Conservation (phyloP, 176 grass and related monocot genomes). For the Stipa capillata region DNA sequence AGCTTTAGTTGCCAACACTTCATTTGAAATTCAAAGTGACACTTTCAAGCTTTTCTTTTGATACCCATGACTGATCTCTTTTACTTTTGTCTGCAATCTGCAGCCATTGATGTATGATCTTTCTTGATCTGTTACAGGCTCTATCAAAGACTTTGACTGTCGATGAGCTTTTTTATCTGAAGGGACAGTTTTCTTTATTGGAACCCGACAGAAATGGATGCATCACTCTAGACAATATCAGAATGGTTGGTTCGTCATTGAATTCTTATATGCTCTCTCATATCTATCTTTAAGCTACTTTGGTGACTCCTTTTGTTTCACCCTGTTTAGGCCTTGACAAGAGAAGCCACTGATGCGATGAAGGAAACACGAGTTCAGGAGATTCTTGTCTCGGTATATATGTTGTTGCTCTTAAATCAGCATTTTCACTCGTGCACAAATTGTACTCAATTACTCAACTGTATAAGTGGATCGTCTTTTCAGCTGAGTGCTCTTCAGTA, state of each 20-base stretch:
- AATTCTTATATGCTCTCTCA: background rate
- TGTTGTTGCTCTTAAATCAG: background rate
- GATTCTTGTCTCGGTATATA: conserved; percentile 54
- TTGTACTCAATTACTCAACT: background rate
- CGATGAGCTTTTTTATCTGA: conserved; percentile 78
- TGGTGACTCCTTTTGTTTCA: background rate
- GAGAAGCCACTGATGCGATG: conserved; percentile 76
- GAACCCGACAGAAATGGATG: conserved; percentile 69
- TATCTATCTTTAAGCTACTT: background rate
- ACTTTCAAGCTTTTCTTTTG: background rate
- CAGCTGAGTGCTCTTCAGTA: conserved; percentile 75
- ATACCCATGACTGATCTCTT: background rate
- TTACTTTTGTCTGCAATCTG: conserved; percentile 2
- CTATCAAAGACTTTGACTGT: conserved; percentile 72
- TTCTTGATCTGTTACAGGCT: conserved; percentile 44
- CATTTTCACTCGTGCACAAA: conserved; percentile 1
- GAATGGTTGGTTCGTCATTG: conserved; percentile 45
- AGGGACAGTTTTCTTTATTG: conserved; percentile 63
- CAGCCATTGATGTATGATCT: background rate
- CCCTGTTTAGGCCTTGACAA: conserved; percentile 40
- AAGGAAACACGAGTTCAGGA: conserved; percentile 76
- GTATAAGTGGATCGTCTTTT: conserved; percentile 11
- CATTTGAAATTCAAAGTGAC: background rate
- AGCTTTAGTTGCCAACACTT: too few relatives aligned
- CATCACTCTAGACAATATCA: conserved; percentile 76